Conservation (phyloP, 495 filamentous ascomycete species). For the Neurospora pannonica region DNA sequence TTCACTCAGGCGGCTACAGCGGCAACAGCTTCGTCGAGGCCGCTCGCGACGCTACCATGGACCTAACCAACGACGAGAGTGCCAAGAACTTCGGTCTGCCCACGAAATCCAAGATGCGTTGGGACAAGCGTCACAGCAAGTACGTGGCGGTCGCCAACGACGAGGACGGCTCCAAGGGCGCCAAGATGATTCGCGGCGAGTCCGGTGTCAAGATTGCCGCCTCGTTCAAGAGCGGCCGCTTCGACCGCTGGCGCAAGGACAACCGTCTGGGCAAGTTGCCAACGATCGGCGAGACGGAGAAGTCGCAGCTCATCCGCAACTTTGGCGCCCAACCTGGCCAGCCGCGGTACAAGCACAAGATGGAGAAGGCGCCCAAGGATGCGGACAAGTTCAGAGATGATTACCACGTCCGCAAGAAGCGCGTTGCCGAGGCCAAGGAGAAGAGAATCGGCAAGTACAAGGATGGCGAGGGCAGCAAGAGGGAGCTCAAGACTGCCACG, state of each 20-base stretch:
- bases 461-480: conserved; percentile 54
- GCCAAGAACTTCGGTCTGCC: conserved; percentile 65
- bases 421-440: conserved; percentile 76
- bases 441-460: conserved; percentile 65
- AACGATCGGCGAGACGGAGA: conserved; percentile 71
- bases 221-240: conserved; percentile 83
- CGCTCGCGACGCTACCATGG: conserved; percentile 76
- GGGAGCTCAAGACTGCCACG: conserved; percentile 69
- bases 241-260: conserved; percentile 80
- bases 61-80: conserved; percentile 78
- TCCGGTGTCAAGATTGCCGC: conserved; percentile 92
- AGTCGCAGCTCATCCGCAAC: conserved; percentile 52
- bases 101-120: conserved; percentile 65
- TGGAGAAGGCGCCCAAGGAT: conserved; percentile 78
- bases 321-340: conserved; percentile 52
- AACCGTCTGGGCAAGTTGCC: conserved; percentile 73
- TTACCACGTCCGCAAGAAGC: conserved; percentile 84
- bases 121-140: conserved; percentile 96
- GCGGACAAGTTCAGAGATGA: conserved; percentile 86
- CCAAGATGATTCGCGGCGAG: conserved; percentile 80
- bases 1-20: conserved; percentile 62
- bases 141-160: conserved; percentile 87
- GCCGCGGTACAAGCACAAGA: conserved; percentile 65
- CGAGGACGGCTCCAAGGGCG: conserved; percentile 81
- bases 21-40: conserved; percentile 70